phyloP scores from a whole-genome alignment of 768 basidiomycete species.

The Leccinum subgranulosum region DNA sequence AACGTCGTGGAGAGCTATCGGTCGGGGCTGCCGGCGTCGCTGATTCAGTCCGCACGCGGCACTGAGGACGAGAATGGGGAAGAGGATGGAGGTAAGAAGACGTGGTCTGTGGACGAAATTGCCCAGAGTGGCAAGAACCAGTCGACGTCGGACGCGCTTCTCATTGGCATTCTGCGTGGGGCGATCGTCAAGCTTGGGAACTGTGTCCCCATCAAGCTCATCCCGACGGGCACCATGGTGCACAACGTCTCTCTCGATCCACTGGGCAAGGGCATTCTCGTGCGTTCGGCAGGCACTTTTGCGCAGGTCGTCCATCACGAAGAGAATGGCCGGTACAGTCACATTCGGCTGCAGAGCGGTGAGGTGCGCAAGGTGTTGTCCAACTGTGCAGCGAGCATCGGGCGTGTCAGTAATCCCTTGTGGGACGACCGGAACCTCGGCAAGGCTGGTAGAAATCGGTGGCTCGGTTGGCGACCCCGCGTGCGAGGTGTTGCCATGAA shows the following conservation, averaged over 20 bases:
- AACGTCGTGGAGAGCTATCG: slow-evolving; percentile 86
- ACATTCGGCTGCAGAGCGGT: slow-evolving; percentile 86
- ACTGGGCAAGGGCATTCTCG: slow-evolving; percentile 73
- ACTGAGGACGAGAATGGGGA: slow-evolving; percentile 11
- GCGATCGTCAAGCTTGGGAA: slow-evolving; percentile 88
- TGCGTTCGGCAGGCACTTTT: slow-evolving; percentile 85
- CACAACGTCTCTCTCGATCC: slow-evolving; percentile 82
- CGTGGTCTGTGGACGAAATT: slow-evolving; percentile 18
- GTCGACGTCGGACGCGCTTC: slow-evolving; percentile 58
- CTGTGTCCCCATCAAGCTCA: slow-evolving; percentile 85
- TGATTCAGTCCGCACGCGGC: slow-evolving; percentile 44
- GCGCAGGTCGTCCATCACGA: slow-evolving; percentile 81
- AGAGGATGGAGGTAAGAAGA: slow-evolving; percentile 6
- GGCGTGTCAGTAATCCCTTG: slow-evolving; percentile 86
- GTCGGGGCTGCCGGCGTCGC: slow-evolving; percentile 72
- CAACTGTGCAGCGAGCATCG: slow-evolving; percentile 85
- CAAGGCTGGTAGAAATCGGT: slow-evolving; percentile 87
- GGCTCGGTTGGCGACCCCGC: slow-evolving; percentile 80
- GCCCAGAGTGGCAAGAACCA: slow-evolving; percentile 24
- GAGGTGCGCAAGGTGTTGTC: slow-evolving; percentile 86
- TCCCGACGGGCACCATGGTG: slow-evolving; percentile 88
- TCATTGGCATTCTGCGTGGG: slow-evolving; percentile 80
- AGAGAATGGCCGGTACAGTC: slow-evolving; percentile 65
- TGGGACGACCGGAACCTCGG: slow-evolving; percentile 84
- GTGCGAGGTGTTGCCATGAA: slow-evolving; percentile 98